Base-by-base conservation (phyloP, 2,329 filamentous ascomycete species). In the Bimuria novae-zelandiae region DNA sequence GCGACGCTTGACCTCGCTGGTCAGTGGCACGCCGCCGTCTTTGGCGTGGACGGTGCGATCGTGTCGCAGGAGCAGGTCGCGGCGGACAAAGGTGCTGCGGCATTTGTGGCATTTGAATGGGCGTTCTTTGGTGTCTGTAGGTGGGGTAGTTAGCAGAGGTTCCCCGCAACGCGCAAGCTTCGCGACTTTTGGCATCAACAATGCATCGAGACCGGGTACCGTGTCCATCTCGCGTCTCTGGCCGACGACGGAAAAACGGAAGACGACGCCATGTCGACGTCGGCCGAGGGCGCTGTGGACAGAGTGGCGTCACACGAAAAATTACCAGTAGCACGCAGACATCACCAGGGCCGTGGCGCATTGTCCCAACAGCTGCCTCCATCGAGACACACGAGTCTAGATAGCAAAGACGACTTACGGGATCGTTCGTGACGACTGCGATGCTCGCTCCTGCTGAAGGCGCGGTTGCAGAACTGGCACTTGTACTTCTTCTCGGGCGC, bases 71-170 rank as follows among this genome's bases (percentile, higher is more conserved):
- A 99, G 87, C 59, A 99, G 84, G 79, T 99, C 94, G 77, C 94
- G 90, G 75, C 94, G 90, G 68, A 99, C 94, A 74, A 99, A 99
- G 57, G 94, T 99, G 82, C 92, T 97, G 71, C 92, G 85, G 77
- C 94, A 99, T 80, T 99, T 99, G 80, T 91, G 84, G 78, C 94
- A 99, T 76, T 97, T 97, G 84, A 99, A 99, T 32, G 94, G 94
- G 59, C 94, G 88, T 78, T 97, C 94, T 79, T 99, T 99, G 61
- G 94, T 99, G 77, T 97, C 93, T 97, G 76, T 57, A 36, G 62
- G 61, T 62, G 70, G 69, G 67, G 68, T 67, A 67, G 59, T 69
- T 46, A 36, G 65, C 33, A 62, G 55, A 60, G 40, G 63, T 65
- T 65, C 65, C 66, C 66, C 69, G 69, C 69, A 69, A 62, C 68